Percentiles rank a stretch among this genome's conserved stretches.
Evolutionary conservation across 176 grass and related monocot genomes (phyloP).

Genomic region (Echinochloa phyllopogon): DNA sequence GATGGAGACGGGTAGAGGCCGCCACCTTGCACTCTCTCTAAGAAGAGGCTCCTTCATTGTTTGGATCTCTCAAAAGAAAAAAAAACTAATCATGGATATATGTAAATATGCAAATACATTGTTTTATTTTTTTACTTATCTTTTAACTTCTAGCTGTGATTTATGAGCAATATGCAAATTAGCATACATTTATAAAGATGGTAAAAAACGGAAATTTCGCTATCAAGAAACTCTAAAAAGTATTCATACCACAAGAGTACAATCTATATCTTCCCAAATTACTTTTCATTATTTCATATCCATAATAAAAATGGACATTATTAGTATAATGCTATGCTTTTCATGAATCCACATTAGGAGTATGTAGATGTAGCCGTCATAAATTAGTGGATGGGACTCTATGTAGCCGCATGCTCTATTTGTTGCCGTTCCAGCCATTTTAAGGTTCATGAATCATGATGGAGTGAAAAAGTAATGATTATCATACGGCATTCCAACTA

Average conservation of each 20-base stretch:
- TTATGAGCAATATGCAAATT: neutral
- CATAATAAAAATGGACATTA: too few species aligned
- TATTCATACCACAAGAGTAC: too few species aligned
- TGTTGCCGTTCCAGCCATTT: neutral
- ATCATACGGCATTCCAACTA: too few species aligned
- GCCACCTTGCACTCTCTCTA: too few species aligned
- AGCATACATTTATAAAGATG: neutral
- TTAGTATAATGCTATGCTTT: too few species aligned
- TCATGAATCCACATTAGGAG: too few species aligned
- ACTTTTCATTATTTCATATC: neutral
- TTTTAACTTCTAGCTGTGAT: neutral
- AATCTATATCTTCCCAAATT: too few species aligned
- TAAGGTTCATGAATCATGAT: neutral
- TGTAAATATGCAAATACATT: too few species aligned
- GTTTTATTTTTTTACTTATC: neutral
- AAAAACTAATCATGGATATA: too few species aligned
- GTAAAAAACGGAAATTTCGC: neutral
- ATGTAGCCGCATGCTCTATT: neutral
- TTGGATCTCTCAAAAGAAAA: neutral
- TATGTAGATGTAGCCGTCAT: too few species aligned
- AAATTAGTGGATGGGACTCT: neutral
- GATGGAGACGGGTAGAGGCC: too few species aligned
- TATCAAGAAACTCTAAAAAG: too few species aligned
- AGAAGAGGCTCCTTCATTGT: neutral
- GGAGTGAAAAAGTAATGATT: neutral